A percentile compares a stretch with the other conserved stretches of the same genome.
Evolutionary conservation across 139 green algal genomes (phyloP).

Genomic region (Monoraphidium neglectum): DNA sequence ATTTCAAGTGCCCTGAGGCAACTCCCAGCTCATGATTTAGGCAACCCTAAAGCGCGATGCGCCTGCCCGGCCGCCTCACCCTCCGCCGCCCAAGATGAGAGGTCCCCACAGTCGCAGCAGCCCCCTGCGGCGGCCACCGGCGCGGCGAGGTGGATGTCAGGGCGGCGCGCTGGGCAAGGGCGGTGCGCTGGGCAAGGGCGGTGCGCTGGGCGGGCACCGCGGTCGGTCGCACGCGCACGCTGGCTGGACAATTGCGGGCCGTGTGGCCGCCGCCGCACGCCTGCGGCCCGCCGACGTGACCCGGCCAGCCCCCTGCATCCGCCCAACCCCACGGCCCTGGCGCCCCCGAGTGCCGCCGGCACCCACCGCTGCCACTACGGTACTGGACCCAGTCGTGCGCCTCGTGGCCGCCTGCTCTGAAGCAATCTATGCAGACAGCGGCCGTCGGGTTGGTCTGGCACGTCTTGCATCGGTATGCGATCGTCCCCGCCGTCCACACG

Average conservation of each 20-base stretch:
- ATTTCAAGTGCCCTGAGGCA: too few relatives aligned
- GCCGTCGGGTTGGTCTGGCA: conserved; percentile 52
- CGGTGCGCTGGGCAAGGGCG: too few relatives aligned
- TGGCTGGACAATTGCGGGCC: too few relatives aligned
- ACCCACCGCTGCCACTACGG: conserved; percentile 12
- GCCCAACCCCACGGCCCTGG: background rate
- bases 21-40: too few relatives aligned
- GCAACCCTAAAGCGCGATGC: too few relatives aligned
- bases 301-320: background rate
- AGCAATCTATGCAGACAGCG: conserved; percentile 66
- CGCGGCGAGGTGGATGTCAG: too few relatives aligned
- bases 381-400: conserved; percentile 70
- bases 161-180: too few relatives aligned
- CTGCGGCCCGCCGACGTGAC: too few relatives aligned
- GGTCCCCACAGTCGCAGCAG: conserved; percentile 80
- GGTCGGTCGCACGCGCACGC: too few relatives aligned
- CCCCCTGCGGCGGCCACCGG: conserved; percentile 44
- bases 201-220: too few relatives aligned
- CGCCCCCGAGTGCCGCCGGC: background rate
- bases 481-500: conserved; percentile 43
- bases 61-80: conserved; percentile 8
- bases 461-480: conserved; percentile 60
- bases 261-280: too few relatives aligned
- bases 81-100: conserved; percentile 46
- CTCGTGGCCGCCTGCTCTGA: conserved; percentile 59